phyloP scores from a whole-genome alignment of 495 filamentous ascomycete species.

The Diplogelasinospora grovesii region DNA sequence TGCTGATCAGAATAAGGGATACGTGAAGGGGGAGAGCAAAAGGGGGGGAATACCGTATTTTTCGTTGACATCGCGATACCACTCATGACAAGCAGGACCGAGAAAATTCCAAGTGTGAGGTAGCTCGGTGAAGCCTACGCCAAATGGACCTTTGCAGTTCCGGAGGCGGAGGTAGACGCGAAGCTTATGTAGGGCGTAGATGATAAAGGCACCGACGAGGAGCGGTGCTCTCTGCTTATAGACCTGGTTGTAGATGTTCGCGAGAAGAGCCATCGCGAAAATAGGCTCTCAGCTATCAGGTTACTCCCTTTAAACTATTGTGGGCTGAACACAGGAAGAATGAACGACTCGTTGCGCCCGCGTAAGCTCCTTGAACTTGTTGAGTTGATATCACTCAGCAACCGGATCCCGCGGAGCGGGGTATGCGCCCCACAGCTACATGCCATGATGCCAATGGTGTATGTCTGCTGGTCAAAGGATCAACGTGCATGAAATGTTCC shows the following conservation, averaged over 20 bases:
- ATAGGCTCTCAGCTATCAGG: no score
- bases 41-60: constrained; percentile 3
- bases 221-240: background rate
- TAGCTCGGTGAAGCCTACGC: constrained; percentile 6
- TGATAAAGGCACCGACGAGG: background rate
- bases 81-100: constrained; percentile 2
- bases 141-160: constrained; percentile 11
- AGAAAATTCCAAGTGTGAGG: constrained; percentile 7
- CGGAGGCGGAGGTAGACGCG: constrained; percentile 6
- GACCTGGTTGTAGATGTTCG: background rate
- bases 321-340: no score
- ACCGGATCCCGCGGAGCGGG: background rate
- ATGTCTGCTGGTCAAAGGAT: background rate
- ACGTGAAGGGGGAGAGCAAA: no score
- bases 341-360: no score
- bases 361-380: no score
- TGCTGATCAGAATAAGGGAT: background rate
- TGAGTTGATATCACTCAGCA: background rate
- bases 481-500: no score
- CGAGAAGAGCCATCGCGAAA: no score
- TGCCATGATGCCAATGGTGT: background rate
- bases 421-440: no score
- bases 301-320: no score
- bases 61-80: constrained; percentile 5
- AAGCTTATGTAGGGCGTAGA: constrained; percentile 8